phyloP scores from a whole-genome alignment of 2,329 filamentous ascomycete species.

The Neonectria neomacrospora region DNA sequence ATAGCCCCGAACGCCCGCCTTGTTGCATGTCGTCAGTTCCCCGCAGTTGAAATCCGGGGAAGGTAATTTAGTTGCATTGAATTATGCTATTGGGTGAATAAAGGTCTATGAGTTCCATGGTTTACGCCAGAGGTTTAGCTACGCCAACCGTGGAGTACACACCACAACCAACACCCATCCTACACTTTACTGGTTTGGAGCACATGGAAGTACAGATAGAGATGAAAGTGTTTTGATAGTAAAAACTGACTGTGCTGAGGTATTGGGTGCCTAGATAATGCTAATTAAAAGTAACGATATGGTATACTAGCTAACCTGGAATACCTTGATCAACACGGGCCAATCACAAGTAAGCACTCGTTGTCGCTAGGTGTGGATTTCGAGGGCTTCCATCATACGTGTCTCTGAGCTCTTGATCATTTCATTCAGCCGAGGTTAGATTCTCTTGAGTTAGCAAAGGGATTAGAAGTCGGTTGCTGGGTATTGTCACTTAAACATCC shows the following conservation, averaged over 20 bases:
- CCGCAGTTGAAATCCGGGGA: slow-evolving; percentile 5
- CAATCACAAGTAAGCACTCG: background rate
- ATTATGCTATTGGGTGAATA: background rate
- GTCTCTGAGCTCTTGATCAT: background rate
- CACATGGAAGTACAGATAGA: background rate
- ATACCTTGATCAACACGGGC: too few relatives aligned
- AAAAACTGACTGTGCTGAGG: background rate
- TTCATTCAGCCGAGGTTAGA: too few relatives aligned
- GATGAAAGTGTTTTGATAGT: background rate
- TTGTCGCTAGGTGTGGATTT: background rate
- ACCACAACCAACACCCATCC: background rate
- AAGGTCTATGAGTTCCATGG: background rate
- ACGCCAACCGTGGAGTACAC: background rate
- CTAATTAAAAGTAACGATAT: too few relatives aligned
- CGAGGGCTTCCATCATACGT: background rate
- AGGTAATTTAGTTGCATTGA: background rate
- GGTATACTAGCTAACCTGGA: too few relatives aligned
- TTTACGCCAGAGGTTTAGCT: background rate
- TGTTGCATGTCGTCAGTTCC: slow-evolving; percentile 3
- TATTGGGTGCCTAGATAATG: background rate
- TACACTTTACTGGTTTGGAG: background rate
- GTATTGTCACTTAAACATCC: too few relatives aligned
- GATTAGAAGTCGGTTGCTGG: too few relatives aligned
- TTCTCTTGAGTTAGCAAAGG: too few relatives aligned
- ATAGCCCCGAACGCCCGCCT: slow-evolving; percentile 2